phyloP scores from a whole-genome alignment of 163 green algal genomes.

The Coccomyxa subellipsoidea region DNA sequence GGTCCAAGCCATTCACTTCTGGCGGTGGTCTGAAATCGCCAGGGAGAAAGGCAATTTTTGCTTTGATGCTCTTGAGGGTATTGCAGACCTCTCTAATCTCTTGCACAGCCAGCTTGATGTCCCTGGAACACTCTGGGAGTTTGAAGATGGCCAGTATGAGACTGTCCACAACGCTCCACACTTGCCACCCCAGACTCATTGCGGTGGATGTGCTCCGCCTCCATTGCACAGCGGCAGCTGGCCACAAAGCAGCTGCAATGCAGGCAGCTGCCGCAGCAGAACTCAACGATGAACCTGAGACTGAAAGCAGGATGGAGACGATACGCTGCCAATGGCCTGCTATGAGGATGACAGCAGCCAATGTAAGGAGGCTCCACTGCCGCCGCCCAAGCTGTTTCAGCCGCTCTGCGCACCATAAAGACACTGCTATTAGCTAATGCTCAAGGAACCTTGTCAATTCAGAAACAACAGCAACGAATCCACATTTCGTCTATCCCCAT shows the following conservation, averaged over 20 bases:
- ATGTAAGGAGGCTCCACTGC: neutral
- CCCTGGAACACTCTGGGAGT: neutral
- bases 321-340: neutral
- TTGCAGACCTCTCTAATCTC: neutral
- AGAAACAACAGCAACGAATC: too few relatives aligned
- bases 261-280: neutral
- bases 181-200: neutral
- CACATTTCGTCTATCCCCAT: too few relatives aligned
- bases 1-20: neutral
- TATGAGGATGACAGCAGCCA: neutral
- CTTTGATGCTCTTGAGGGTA: neutral
- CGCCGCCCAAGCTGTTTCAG: neutral
- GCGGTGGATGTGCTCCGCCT: neutral
- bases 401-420: neutral
- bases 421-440: too few relatives aligned
- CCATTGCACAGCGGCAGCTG: neutral
- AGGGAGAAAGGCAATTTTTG: neutral
- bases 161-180: neutral
- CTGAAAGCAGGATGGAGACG: neutral
- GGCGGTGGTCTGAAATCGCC: neutral
- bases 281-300: neutral
- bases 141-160: neutral
- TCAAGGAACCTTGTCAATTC: too few relatives aligned
- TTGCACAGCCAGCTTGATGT: neutral
- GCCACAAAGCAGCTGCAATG: neutral